phyloP scores from a whole-genome alignment of 202 grass and related monocot genomes.

The Saccharum hybrid region DNA sequence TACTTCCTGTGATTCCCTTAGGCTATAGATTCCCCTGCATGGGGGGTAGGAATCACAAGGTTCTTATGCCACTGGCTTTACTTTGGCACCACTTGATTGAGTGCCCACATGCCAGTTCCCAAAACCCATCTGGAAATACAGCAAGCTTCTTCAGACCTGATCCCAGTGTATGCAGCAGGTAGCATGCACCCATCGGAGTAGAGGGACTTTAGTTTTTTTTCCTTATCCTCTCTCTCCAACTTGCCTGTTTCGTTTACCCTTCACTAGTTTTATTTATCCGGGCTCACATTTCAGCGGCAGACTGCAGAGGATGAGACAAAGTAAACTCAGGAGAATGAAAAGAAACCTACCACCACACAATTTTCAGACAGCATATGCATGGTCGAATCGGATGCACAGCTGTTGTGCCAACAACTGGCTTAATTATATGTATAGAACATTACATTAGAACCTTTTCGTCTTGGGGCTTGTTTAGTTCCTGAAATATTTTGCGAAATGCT shows the following conservation, averaged over 20 bases:
- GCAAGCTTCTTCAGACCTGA: background rate
- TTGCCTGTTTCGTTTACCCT: background rate
- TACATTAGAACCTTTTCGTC: too few relatives aligned
- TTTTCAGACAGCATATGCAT: too few relatives aligned
- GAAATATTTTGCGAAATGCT: too few relatives aligned
- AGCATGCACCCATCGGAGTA: background rate
- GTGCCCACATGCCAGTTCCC: slow-evolving; percentile 45
- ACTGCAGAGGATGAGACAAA: too few relatives aligned
- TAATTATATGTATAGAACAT: too few relatives aligned
- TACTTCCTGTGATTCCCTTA: slow-evolving; percentile 42
- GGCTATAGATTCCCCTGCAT: slow-evolving; percentile 45
- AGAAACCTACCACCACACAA: too few relatives aligned
- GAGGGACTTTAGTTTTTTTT: background rate
- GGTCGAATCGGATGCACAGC: too few relatives aligned
- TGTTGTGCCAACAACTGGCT: too few relatives aligned
- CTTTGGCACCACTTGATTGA: slow-evolving; percentile 44
- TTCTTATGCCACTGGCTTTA: slow-evolving; percentile 41
- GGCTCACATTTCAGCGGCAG: too few relatives aligned
- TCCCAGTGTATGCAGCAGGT: background rate
- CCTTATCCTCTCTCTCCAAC: background rate
- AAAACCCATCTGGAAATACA: slow-evolving; percentile 2
- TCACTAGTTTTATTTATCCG: background rate
- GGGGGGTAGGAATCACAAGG: slow-evolving; percentile 38
- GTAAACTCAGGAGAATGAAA: too few relatives aligned
- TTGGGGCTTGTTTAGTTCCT: too few relatives aligned